Conservation (phyloP, 495 filamentous ascomycete genomes). For the Xylaria bambusicola region DNA sequence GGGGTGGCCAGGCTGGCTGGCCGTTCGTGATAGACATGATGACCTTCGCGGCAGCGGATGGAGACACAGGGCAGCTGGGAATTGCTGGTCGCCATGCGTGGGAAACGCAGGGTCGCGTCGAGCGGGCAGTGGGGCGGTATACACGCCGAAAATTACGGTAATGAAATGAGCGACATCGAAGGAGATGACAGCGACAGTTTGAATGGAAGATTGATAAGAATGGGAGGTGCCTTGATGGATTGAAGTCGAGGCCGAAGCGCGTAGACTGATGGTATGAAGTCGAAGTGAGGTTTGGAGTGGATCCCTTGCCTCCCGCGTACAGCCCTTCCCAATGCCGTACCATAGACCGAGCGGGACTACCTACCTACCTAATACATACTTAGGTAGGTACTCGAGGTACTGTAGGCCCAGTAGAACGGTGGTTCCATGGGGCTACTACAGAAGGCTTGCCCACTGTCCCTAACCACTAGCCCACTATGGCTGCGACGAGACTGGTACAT, state of each 20-base stretch:
- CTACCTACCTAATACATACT: too few species aligned
- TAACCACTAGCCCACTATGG: too few species aligned
- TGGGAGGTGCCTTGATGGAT: slow-evolving; percentile 44
- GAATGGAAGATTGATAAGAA: slow-evolving; percentile 33
- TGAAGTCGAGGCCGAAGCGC: slow-evolving; percentile 40
- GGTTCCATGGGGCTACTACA: too few species aligned
- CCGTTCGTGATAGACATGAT: slow-evolving; percentile 56
- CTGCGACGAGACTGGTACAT: not conserved
- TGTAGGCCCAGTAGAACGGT: too few species aligned
- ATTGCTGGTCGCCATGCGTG: slow-evolving; percentile 55
- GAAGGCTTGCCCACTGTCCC: too few species aligned
- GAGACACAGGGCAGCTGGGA: slow-evolving; percentile 33
- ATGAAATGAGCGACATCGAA: slow-evolving; percentile 42
- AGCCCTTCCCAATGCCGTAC: slow-evolving; percentile 11
- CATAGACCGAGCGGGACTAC: too few species aligned
- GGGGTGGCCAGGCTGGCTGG: slow-evolving; percentile 50
- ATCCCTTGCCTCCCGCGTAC: slow-evolving; percentile 17
- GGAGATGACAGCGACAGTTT: slow-evolving; percentile 41
- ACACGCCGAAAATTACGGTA: slow-evolving; percentile 41
- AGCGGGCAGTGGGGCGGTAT: slow-evolving; percentile 41
- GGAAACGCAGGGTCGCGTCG: slow-evolving; percentile 46
- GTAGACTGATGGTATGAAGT: slow-evolving; percentile 48
- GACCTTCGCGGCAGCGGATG: slow-evolving; percentile 35
- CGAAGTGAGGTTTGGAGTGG: slow-evolving; percentile 43
- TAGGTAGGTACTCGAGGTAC: slow-evolving; percentile 10